A percentile compares a stretch with the other conserved stretches of the same genome.
phyloP scores from a whole-genome alignment of 2,329 filamentous ascomycete species.

The Hymenoscyphus infarciens region DNA sequence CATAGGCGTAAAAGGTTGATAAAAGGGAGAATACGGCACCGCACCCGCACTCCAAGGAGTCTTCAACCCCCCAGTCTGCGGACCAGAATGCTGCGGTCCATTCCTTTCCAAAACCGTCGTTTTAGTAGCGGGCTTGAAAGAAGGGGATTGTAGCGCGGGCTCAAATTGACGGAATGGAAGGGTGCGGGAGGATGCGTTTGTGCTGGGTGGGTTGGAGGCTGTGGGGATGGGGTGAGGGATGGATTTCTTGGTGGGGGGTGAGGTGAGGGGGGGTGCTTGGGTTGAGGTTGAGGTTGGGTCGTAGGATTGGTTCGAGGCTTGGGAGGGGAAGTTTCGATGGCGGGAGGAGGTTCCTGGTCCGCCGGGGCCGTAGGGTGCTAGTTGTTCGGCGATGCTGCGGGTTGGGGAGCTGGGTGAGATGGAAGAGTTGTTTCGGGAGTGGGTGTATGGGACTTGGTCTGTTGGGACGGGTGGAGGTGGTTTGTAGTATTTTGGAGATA shows the following conservation, averaged over 20 bases:
- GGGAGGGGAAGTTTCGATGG: conserved; percentile 23
- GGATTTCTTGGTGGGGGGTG: conserved; percentile 9
- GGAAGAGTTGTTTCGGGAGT: conserved; percentile 21
- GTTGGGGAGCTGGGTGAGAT: conserved; percentile 24
- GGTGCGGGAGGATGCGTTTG: conserved; percentile 36
- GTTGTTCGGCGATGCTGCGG: conserved; percentile 30
- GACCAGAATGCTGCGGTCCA: conserved; percentile 48
- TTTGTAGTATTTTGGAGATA: conserved; percentile 57
- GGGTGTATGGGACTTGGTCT: conserved; percentile 40
- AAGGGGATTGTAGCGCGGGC: conserved; percentile 50
- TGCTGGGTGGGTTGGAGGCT: conserved; percentile 16
- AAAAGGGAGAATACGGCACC: conserved; percentile 67
- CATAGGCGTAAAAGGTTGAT: conserved; percentile 73
- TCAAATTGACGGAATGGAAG: conserved; percentile 62
- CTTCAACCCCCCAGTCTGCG: conserved; percentile 49
- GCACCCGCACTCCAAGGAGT: conserved; percentile 60
- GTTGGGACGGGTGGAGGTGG: conserved; percentile 53
- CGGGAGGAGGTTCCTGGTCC: conserved; percentile 9
- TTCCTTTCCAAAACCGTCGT: conserved; percentile 62
- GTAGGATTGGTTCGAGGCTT: conserved; percentile 19
- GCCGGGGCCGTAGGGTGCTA: conserved; percentile 18
- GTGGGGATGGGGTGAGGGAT: conserved; percentile 14
- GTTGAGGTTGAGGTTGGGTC: conserved; percentile 21
- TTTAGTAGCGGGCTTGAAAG: conserved; percentile 48
- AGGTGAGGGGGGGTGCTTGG: conserved; percentile 23